These are phyloP conservation scores for Phialocephala sp. DNA, from an alignment of 2,329 filamentous ascomycete species.

Conservation along the genomic window DNA sequence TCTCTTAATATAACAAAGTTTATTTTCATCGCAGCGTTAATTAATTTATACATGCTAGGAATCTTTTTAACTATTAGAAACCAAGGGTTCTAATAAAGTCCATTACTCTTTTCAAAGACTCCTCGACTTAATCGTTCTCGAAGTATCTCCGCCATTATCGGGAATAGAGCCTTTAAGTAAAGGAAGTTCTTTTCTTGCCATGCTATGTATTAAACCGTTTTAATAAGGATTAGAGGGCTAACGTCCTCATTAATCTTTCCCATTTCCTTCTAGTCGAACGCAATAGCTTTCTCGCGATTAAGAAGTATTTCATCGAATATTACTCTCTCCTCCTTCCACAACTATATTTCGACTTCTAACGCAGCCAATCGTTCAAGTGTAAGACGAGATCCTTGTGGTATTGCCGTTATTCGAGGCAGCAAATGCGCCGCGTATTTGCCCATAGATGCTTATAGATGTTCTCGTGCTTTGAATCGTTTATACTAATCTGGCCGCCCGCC, in stretches of 20 bases:
- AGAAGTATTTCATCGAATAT: too few species aligned
- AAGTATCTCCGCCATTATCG: too few species aligned
- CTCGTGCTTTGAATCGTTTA: too few species aligned
- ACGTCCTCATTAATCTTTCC: constrained; percentile 2
- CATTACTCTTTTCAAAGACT: not conserved
- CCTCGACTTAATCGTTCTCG: too few species aligned
- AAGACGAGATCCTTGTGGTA: not conserved
- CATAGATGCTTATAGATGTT: not conserved
- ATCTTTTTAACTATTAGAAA: not conserved
- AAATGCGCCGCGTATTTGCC: not conserved
- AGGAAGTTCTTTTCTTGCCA: too few species aligned
- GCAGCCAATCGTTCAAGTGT: not conserved
- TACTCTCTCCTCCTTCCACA: too few species aligned
- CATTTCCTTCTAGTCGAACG: not conserved
- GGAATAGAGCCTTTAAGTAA: too few species aligned
- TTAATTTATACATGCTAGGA: not conserved
- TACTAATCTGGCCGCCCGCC: not conserved
- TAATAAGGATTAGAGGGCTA: not conserved
- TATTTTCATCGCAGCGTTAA: constrained; percentile 9
- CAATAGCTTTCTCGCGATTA: not conserved
- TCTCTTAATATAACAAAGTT: too few species aligned
- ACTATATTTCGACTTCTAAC: too few species aligned
- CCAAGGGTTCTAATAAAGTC: constrained; percentile 1
- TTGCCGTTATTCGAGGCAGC: not conserved
- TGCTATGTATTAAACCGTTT: too few species aligned